These are phyloP conservation scores for Durio zibethinus DNA, from an alignment of 345 rosid species.

Conservation along the genomic window DNA sequence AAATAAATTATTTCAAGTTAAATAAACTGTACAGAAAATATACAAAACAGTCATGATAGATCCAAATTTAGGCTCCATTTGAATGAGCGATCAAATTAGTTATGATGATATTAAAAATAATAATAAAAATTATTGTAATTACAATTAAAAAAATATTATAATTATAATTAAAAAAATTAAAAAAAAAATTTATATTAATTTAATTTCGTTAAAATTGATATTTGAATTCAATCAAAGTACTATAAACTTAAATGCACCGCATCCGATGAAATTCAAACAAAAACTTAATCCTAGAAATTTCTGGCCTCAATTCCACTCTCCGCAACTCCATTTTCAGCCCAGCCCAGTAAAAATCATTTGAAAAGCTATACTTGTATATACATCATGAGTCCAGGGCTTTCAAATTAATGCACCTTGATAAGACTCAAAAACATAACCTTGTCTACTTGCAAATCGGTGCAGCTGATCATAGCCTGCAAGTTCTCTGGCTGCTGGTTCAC, in stretches of 20 bases:
- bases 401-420: conserved; percentile 34
- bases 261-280: too few relatives aligned
- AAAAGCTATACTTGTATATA: conserved; percentile 1
- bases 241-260: too few relatives aligned
- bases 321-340: background rate
- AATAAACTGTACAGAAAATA: conserved; percentile 6
- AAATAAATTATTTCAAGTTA: background rate
- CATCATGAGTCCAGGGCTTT: conserved; percentile 6
- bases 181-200: too few relatives aligned
- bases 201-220: too few relatives aligned
- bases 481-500: conserved; percentile 93
- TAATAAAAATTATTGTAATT: too few relatives aligned
- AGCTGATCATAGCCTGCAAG: conserved; percentile 92
- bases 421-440: conserved; percentile 35
- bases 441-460: conserved; percentile 55
- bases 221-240: too few relatives aligned
- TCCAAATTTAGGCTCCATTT: too few relatives aligned
- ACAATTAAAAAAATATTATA: too few relatives aligned
- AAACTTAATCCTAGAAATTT: background rate
- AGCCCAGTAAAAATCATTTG: background rate
- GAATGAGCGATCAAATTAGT: too few relatives aligned
- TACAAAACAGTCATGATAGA: background rate
- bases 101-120: too few relatives aligned
- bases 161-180: too few relatives aligned
- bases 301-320: background rate